Base-by-base conservation (phyloP, 1,284 basidiomycete species). In the Ceratobasidium papillatum region DNA sequence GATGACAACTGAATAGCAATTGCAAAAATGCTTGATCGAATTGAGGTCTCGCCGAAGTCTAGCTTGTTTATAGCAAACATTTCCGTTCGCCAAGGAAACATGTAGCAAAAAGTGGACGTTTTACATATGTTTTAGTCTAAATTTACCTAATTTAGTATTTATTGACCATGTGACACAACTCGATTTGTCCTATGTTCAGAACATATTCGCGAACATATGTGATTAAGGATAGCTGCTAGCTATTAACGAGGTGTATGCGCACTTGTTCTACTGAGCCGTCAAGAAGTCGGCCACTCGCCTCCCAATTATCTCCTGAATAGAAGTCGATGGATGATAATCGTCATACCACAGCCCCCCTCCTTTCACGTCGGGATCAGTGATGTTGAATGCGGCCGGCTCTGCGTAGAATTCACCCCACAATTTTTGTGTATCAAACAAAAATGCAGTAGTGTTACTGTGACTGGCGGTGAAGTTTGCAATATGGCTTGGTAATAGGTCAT, bases 391-490 rank as follows among this genome's bases (percentile, higher is more conserved):
- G 3, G 75, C 78, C 0, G 86, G 86, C 62, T 86, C 78, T 75
- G 87, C 84, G 47, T 89, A 80, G 2, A 89, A 79, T 17, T 80
- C 80, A n/a, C 80, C 82, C 79, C 89, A 88, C 0, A 83, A 80
- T 2, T 82, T 82, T 77, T 83, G 84, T 0, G 87, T 83, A 1
- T 88, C 89, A 79, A 85, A 88, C 4, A 88, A 61, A 62, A 89
- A 78, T 7, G 84, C 81, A 0, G 87, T 87, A 25, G 80, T 78
- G 54, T 88, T 87, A 2, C 80, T 75, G 75, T 88, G 85, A 0
- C 64, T 78, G 2, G 79, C 41, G 0, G 81, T 78, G 78, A 89
- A 90, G 2, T 77, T 71, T 7, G 78, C 61, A 3, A 83, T 79
- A 0, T 78, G 78, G 19, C 80, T 68, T 3, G 77, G 78, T 9